Conservation (phyloP, 495 filamentous ascomycete species). For the Cercophora newfieldiana region DNA sequence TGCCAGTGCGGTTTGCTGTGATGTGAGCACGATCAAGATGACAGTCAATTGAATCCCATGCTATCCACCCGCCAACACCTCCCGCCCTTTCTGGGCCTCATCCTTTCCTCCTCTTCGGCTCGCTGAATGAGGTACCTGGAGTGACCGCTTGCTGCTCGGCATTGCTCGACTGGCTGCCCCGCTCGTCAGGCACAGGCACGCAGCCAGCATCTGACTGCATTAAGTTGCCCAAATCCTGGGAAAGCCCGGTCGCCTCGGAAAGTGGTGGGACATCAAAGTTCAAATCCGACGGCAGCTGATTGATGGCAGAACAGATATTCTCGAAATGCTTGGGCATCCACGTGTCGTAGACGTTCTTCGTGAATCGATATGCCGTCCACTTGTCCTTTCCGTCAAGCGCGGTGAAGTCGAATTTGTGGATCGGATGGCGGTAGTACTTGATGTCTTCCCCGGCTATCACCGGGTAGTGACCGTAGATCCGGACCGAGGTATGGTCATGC, state of each 20-base stretch:
- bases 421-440: conserved; percentile 22
- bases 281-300: conserved; percentile 40
- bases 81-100: too few relatives aligned
- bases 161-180: too few relatives aligned
- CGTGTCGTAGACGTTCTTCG: conserved; percentile 44
- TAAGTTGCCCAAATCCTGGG: conserved; percentile 19
- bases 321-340: conserved; percentile 44
- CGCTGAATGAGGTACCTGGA: too few relatives aligned
- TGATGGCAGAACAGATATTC: conserved; percentile 44
- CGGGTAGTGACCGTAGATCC: conserved; percentile 43
- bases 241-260: conserved; percentile 17
- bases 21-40: too few relatives aligned
- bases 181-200: too few relatives aligned
- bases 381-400: conserved; percentile 18
- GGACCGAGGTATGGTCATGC: conserved; percentile 40
- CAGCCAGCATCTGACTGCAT: too few relatives aligned
- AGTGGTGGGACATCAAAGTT: conserved; percentile 26
- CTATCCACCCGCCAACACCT: too few relatives aligned
- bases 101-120: too few relatives aligned
- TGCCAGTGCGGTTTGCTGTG: too few relatives aligned
- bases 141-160: too few relatives aligned
- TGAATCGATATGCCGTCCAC: too few relatives aligned
- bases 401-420: conserved; percentile 7
- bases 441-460: conserved; percentile 19
- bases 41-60: too few relatives aligned